These are phyloP conservation scores for Anthoceros angustus DNA, from an alignment of 225 moss, liverwort and hornwort genomes.

Conservation along the genomic window DNA sequence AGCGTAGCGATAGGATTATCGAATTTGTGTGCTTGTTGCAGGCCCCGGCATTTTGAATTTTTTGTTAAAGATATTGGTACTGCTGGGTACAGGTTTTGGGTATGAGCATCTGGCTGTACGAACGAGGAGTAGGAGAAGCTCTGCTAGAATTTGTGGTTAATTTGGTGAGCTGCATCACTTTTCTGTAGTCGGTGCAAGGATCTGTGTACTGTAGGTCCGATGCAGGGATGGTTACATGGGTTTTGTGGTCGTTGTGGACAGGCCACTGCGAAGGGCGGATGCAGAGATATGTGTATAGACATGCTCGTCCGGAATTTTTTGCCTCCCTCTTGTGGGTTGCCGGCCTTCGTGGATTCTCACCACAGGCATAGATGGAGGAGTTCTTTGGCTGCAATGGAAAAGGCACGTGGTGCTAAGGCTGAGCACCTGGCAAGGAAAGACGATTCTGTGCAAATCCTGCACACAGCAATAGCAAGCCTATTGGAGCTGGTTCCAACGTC, in stretches of 20 bases:
- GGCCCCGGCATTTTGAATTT: neutral
- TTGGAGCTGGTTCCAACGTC: slow-evolving; percentile 65
- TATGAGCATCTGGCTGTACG: slow-evolving; percentile 81
- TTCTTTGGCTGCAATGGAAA: slow-evolving; percentile 45
- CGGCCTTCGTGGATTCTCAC: slow-evolving; percentile 59
- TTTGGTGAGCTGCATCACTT: slow-evolving; percentile 8
- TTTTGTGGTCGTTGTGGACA: neutral
- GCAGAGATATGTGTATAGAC: slow-evolving; percentile 68
- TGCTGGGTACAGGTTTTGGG: slow-evolving; percentile 35
- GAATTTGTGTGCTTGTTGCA: neutral
- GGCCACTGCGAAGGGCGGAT: slow-evolving; percentile 77
- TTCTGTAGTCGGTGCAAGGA: neutral
- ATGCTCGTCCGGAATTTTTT: slow-evolving; percentile 94
- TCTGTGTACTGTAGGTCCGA: neutral
- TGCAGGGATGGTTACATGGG: neutral
- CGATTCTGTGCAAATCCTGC: slow-evolving; percentile 47
- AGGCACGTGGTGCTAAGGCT: slow-evolving; percentile 30
- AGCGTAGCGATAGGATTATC: neutral
- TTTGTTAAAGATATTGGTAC: neutral
- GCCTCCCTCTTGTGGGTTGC: slow-evolving; percentile 83
- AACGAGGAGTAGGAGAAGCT: slow-evolving; percentile 46
- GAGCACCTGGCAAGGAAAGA: slow-evolving; percentile 64
- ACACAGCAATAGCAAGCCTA: slow-evolving; percentile 53
- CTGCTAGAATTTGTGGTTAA: slow-evolving; percentile 72
- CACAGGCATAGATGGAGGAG: slow-evolving; percentile 46